Evolutionary conservation across 768 basidiomycete species (phyloP).

Genomic region (Amanita exitialis): DNA sequence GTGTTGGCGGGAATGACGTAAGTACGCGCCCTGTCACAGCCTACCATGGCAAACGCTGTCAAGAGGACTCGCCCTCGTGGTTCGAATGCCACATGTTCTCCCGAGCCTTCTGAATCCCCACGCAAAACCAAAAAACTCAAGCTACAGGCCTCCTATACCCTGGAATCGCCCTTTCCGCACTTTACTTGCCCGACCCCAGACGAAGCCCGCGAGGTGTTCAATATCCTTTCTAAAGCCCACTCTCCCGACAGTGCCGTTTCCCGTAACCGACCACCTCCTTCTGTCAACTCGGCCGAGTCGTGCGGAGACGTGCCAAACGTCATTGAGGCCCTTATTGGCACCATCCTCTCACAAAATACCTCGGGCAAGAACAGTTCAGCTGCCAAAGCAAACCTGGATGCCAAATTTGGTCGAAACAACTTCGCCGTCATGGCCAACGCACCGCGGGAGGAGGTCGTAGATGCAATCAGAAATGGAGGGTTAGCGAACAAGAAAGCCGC

Average conservation of each 20-base stretch:
- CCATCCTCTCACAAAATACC: slow-evolving; percentile 54
- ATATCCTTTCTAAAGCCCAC: slow-evolving; percentile 29
- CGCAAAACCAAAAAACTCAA: slow-evolving; percentile 36
- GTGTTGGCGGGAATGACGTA: not conserved
- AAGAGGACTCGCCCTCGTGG: not conserved
- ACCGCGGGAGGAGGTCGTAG: slow-evolving; percentile 28
- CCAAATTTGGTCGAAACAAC: slow-evolving; percentile 36
- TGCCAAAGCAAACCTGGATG: slow-evolving; percentile 39
- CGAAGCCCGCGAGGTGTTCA: slow-evolving; percentile 29
- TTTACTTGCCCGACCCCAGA: slow-evolving; percentile 32
- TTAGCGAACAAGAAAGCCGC: slow-evolving; percentile 52
- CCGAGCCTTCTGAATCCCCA: not conserved
- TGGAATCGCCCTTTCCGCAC: slow-evolving; percentile 36
- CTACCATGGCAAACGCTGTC: not conserved
- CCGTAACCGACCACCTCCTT: not conserved
- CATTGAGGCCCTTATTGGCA: slow-evolving; percentile 46
- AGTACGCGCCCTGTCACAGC: not conserved
- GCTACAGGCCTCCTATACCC: slow-evolving; percentile 28
- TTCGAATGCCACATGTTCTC: not conserved
- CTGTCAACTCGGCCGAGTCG: slow-evolving; percentile 28
- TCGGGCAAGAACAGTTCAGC: slow-evolving; percentile 37
- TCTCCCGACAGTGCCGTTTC: slow-evolving; percentile 5
- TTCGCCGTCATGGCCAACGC: slow-evolving; percentile 39
- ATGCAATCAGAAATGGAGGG: slow-evolving; percentile 43
- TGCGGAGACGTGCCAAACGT: slow-evolving; percentile 42